Conservation (phyloP, 129 eudicot genomes). For the Artemisia tridentata region DNA sequence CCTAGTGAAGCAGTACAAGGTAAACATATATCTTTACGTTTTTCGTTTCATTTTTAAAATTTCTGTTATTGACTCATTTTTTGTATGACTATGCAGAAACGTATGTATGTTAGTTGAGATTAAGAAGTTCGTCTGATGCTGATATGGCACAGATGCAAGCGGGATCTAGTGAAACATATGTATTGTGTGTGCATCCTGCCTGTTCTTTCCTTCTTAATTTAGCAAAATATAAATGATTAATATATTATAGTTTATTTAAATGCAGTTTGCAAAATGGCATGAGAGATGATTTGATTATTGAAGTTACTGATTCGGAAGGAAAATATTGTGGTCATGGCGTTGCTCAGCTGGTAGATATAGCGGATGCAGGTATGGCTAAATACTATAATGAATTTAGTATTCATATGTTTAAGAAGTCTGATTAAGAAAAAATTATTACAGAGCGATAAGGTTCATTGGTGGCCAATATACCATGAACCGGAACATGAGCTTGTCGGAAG, state of each 20-base stretch:
- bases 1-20: constrained; percentile 54
- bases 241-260: not conserved
- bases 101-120: constrained; percentile 59
- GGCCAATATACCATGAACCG: constrained; percentile 75
- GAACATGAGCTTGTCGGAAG: constrained; percentile 75
- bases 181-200: constrained; percentile 58
- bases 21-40: not conserved
- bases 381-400: not conserved
- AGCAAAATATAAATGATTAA: not conserved
- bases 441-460: constrained; percentile 78
- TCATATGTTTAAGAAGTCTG: constrained; percentile 5
- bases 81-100: constrained; percentile 46
- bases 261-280: constrained; percentile 76
- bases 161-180: constrained; percentile 73
- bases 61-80: constrained; percentile 11
- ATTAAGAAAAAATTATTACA: constrained; percentile 28
- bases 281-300: constrained; percentile 66
- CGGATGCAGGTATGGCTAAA: constrained; percentile 52
- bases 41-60: no score
- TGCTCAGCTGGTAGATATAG: constrained; percentile 73
- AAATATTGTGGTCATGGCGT: constrained; percentile 56
- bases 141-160: constrained; percentile 72
- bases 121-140: constrained; percentile 71
- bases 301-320: constrained; percentile 66
- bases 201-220: not conserved